Evolutionary conservation across 768 basidiomycete genomes (phyloP).

Genomic region (Omphalotus guepiniiformis): DNA sequence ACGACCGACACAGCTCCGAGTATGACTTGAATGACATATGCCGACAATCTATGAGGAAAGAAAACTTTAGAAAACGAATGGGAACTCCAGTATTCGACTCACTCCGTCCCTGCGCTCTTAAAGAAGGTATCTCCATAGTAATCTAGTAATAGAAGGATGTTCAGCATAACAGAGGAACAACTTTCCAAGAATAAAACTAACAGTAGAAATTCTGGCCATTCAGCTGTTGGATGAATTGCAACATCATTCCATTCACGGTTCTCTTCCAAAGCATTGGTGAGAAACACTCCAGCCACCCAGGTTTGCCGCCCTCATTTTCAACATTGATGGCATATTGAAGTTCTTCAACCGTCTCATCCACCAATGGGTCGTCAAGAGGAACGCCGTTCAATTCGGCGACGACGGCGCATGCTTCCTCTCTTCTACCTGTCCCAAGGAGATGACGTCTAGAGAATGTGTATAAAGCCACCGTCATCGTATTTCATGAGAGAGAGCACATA

Average conservation of each 20-base stretch:
- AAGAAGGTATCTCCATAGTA: conserved; percentile 84
- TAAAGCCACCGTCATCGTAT: background rate
- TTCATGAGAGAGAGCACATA: conserved; percentile 27
- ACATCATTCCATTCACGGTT: conserved; percentile 77
- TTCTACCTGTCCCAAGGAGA: conserved; percentile 53
- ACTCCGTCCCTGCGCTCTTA: conserved; percentile 64
- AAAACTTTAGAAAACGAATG: background rate
- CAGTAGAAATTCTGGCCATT: conserved; percentile 83
- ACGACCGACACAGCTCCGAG: conserved; percentile 72
- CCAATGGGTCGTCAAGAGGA: conserved; percentile 52
- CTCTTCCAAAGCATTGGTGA: conserved; percentile 66
- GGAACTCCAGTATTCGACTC: conserved; percentile 16
- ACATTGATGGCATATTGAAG: conserved; percentile 59
- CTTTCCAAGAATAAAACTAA: conserved; percentile 25
- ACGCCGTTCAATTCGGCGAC: conserved; percentile 64
- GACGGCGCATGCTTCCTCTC: conserved; percentile 54
- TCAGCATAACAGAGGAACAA: no score
- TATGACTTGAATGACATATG: conserved; percentile 73
- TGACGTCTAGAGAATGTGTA: conserved; percentile 46
- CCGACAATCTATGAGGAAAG: conserved; percentile 38
- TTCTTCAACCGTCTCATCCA: conserved; percentile 58
- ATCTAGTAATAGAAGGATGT: conserved; percentile 33
- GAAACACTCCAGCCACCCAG: conserved; percentile 78
- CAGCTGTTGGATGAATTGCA: conserved; percentile 77
- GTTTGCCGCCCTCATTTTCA: conserved; percentile 79